phyloP scores from a whole-genome alignment of 2,329 filamentous ascomycete genomes.

The Ascochyta rabiei region DNA sequence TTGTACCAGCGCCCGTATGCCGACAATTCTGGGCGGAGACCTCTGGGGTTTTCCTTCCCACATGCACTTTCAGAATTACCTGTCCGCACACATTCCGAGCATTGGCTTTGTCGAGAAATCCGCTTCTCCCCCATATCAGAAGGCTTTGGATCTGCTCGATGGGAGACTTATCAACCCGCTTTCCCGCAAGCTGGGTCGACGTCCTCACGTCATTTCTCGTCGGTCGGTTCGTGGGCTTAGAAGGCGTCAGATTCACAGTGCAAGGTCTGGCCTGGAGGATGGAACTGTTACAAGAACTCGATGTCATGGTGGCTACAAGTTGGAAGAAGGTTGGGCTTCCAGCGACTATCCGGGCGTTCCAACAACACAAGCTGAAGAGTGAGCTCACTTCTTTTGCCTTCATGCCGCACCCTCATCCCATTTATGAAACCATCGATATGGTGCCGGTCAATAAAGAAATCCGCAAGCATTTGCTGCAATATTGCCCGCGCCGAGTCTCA shows the following conservation, averaged over 20 bases:
- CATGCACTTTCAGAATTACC: background rate
- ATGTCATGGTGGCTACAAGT: no score
- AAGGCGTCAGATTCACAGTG: background rate
- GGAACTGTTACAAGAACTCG: no score
- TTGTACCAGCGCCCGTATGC: background rate
- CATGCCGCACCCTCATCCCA: no score
- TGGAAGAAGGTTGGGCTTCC: background rate
- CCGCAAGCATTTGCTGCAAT: background rate
- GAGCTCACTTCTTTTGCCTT: background rate
- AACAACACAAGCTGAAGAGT: slow-evolving; percentile 3
- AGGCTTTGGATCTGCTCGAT: background rate
- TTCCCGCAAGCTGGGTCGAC: no score
- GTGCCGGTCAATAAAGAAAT: background rate
- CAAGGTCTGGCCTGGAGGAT: no score
- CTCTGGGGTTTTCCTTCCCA: background rate
- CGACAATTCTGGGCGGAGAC: slow-evolving; percentile 2
- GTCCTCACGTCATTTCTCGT: background rate
- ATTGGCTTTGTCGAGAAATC: background rate
- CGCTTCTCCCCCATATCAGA: background rate
- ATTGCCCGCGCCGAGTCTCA: no score
- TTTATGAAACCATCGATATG: background rate
- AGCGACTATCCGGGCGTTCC: background rate
- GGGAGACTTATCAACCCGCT: background rate
- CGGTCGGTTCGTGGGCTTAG: background rate
- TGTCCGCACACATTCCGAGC: background rate